A percentile compares a stretch with the other conserved stretches of the same genome.
Conservation (phyloP, 2,329 filamentous ascomycete genomes). For the Aspergillus sp. region DNA sequence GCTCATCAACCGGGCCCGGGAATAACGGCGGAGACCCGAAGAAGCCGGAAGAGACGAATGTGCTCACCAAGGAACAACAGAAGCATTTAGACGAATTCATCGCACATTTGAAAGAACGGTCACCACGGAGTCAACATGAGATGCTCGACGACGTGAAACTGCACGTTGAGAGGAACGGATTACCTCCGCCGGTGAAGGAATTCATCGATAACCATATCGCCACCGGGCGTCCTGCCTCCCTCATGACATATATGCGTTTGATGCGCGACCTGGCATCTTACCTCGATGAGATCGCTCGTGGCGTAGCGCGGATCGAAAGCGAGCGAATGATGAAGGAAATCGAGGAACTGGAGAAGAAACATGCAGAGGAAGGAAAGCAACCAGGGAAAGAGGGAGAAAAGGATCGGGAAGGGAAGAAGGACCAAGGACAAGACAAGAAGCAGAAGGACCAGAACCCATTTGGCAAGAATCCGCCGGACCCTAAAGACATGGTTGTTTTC, state of each 20-base stretch:
- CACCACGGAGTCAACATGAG: conserved; percentile 64
- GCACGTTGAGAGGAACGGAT: conserved; percentile 66
- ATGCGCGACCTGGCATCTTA: conserved; percentile 59
- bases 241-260: conserved; percentile 63
- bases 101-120: conserved; percentile 55
- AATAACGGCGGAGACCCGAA: conserved; percentile 47
- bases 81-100: conserved; percentile 61
- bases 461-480: conserved; percentile 30
- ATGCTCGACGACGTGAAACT: conserved; percentile 62
- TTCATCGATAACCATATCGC: conserved; percentile 60
- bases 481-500: conserved; percentile 45
- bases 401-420: conserved; percentile 16
- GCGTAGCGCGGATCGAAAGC: conserved; percentile 29
- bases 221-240: conserved; percentile 47
- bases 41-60: conserved; percentile 39
- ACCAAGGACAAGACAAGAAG: conserved; percentile 29
- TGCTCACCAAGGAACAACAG: conserved; percentile 58
- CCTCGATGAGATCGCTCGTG: conserved; percentile 51
- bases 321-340: conserved; percentile 24
- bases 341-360: conserved; percentile 10
- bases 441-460: conserved; percentile 30
- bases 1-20: conserved; percentile 37
- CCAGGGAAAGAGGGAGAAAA: conserved; percentile 22
- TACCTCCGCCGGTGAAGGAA: conserved; percentile 68
- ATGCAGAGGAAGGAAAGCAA: conserved; percentile 14